Base-by-base conservation (phyloP, 306 rosid genomes). In the peach (Prunus persica) region DNA sequence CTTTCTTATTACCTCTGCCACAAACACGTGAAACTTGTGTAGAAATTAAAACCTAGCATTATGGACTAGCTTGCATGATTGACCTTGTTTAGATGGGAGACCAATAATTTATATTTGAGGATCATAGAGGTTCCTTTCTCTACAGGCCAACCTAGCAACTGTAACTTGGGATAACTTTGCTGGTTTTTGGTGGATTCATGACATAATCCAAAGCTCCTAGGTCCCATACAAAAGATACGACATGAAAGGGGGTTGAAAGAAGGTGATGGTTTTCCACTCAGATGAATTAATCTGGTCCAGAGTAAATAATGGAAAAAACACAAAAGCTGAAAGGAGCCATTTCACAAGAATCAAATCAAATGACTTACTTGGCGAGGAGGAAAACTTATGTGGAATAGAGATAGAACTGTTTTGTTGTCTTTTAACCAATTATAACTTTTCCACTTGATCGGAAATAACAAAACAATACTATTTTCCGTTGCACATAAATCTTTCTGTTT, bases 241-340 rank as follows among this genome's bases (percentile, higher is more conserved):
- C 6, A 43, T 14, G 34, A 11, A 65, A 61, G 72, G 65, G 76
- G 65, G 65, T 64, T 4, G 34, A 47, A 76, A 69, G 78, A 76
- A n/a, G 51, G 65, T 80, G 65, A 73, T 81, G 52, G 54, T 74
- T 74, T 18, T 70, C 79, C 72, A 19, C 50, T 28, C 28, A n/a
- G 15, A 75, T 64, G 74, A 71, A 70, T 66, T 50, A 25, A 60
- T 65, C 71, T 79, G 81, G 86, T 70, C 71, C 87, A 80, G 69
- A 46, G 49, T 75, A 24, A 71, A 69, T 67, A 47, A 78, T 69
- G 56, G 18, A n/a, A 65, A 65, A 55, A 74, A 47, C 69, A 63
- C 24, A 65, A 82, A 72, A 69, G 77, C 47, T n/a, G 43, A 60
- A 28, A 52, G 11, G 54, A 25, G 20, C 32, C 20, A 56, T 27